Conservation (phyloP, 225 moss, liverwort and hornwort species). For the Bryum argenteum region DNA sequence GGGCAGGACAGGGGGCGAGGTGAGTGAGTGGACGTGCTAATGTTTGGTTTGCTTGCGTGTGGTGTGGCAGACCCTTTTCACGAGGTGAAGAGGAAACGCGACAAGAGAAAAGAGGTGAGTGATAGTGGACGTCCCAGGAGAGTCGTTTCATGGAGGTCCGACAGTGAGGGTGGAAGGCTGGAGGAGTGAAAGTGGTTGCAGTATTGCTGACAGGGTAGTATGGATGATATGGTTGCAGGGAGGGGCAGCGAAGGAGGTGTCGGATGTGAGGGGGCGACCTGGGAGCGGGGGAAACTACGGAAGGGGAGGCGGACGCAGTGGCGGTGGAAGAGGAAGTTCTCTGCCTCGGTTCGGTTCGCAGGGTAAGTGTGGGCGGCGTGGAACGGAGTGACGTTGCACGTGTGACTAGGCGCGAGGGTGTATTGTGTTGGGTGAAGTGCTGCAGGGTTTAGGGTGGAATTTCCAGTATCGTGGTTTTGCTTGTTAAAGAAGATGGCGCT, state of each 20-base stretch:
- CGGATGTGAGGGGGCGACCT: slow-evolving; percentile 63
- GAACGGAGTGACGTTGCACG: not conserved
- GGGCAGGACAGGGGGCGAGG: not conserved
- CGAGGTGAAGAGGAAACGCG: slow-evolving; percentile 90
- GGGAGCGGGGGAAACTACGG: slow-evolving; percentile 62
- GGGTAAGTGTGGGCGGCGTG: slow-evolving; percentile 32
- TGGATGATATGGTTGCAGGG: slow-evolving; percentile 27
- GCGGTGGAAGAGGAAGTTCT: slow-evolving; percentile 78
- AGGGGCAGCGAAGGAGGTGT: slow-evolving; percentile 60
- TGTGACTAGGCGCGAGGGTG: not conserved
- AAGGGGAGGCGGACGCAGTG: slow-evolving; percentile 75
- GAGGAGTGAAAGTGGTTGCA: not conserved
- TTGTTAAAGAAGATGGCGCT: not conserved
- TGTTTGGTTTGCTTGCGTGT: slow-evolving; percentile 21
- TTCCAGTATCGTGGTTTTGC: not conserved
- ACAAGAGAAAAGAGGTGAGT: slow-evolving; percentile 87
- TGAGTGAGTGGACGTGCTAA: slow-evolving; percentile 33
- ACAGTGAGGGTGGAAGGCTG: not conserved
- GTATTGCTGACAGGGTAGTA: not conserved
- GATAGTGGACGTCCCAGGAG: not conserved
- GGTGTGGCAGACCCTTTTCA: slow-evolving; percentile 78
- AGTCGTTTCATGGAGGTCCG: too few species aligned
- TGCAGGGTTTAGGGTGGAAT: not conserved
- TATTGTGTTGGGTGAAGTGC: not conserved
- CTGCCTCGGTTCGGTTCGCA: slow-evolving; percentile 60